Evolutionary conservation across 192 early-diverging fungal genomes (phyloP).

Genomic region (Obelidium mucronatum): DNA sequence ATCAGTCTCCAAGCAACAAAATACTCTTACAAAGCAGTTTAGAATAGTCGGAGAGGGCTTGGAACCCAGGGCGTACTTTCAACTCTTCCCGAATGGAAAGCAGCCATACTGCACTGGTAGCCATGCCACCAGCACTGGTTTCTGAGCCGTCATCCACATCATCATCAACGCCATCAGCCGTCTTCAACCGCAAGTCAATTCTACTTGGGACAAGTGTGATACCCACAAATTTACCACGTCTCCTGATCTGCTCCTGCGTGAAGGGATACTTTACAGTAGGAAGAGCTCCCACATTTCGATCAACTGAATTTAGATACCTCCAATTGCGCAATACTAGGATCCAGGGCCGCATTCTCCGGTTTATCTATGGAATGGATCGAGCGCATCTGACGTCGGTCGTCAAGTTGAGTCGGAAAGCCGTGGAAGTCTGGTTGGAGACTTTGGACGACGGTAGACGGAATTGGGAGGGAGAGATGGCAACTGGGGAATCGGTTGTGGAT

Average conservation of each 20-base stretch:
- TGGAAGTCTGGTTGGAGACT: slow-evolving; percentile 60
- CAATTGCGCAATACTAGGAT: slow-evolving; percentile 59
- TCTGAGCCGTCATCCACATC: background rate
- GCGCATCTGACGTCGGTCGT: slow-evolving; percentile 57
- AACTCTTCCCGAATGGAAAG: slow-evolving; percentile 8
- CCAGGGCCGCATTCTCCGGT: slow-evolving; percentile 47
- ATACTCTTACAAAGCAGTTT: background rate
- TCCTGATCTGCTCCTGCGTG: slow-evolving; percentile 53
- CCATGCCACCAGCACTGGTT: slow-evolving; percentile 33
- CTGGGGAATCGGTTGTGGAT: slow-evolving; percentile 12
- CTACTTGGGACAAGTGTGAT: no score
- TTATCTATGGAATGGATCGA: slow-evolving; percentile 58
- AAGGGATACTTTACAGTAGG: slow-evolving; percentile 53
- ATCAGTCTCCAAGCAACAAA: background rate
- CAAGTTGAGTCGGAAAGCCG: slow-evolving; percentile 55
- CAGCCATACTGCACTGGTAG: slow-evolving; percentile 15
- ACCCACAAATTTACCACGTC: slow-evolving; percentile 36
- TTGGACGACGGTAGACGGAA: slow-evolving; percentile 48
- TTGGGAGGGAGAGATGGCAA: slow-evolving; percentile 10
- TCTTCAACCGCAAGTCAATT: no score
- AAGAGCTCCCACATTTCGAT: slow-evolving; percentile 48
- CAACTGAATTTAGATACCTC: slow-evolving; percentile 52
- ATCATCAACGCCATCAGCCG: background rate
- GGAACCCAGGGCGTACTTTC: slow-evolving; percentile 41
- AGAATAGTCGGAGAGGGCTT: slow-evolving; percentile 24